Evolutionary conservation across 1,139 yeast species (phyloP).

Genomic region (Blastobotrys indianensis): DNA sequence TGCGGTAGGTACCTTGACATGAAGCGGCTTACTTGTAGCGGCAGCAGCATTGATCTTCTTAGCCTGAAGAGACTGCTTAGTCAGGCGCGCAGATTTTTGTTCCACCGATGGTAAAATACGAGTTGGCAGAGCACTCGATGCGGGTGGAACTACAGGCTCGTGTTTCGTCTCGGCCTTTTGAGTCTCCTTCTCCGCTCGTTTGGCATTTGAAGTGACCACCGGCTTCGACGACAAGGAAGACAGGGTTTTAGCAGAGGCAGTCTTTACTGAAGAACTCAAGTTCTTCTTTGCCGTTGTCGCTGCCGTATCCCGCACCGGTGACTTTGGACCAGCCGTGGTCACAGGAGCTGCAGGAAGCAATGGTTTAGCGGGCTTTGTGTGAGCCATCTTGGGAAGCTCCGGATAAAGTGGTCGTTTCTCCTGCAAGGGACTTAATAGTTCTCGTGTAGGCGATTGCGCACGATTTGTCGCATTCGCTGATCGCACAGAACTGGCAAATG

Average conservation of each 20-base stretch:
- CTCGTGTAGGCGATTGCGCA: conserved; percentile 6
- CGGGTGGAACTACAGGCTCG: not conserved
- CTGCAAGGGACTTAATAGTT: conserved; percentile 11
- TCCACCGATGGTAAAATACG: not conserved
- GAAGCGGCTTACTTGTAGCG: conserved; percentile 8
- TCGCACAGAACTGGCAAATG: conserved; percentile 31
- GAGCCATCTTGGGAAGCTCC: conserved; percentile 6
- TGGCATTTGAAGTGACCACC: not conserved
- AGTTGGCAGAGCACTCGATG: no score
- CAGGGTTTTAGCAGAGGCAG: not conserved
- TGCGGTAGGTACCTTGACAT: conserved; percentile 13
- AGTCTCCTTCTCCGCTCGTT: not conserved
- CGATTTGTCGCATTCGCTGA: conserved; percentile 3
- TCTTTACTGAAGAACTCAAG: not conserved
- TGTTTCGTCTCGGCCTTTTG: not conserved
- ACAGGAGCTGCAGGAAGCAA: not conserved
- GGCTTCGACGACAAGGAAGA: not conserved
- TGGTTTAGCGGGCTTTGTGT: not conserved
- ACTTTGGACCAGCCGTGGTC: conserved; percentile 1
- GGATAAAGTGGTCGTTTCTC: conserved; percentile 13
- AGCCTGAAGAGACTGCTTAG: conserved; percentile 11
- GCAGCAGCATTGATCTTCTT: conserved; percentile 2
- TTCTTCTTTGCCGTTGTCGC: not conserved
- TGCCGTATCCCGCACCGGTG: not conserved
- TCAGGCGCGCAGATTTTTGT: not conserved